Evolutionary conservation across 176 grass and related monocot species (phyloP).

Genomic region (Sorghum bicolor): Sorghum_bicolor_NCBIv3 NC_012879.2:10340001-10340500

Average conservation of each 20-base stretch:
- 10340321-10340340: conserved; percentile 84
- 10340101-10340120: conserved; percentile 17
- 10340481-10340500: conserved; percentile 70
- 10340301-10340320: conserved; percentile 88
- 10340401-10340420: background rate
- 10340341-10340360: conserved; percentile 64
- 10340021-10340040: conserved; percentile 73
- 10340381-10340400: background rate
- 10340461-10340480: conserved; percentile 89
- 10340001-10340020: conserved; percentile 83
- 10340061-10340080: conserved; percentile 87
- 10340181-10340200: background rate
- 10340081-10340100: conserved; percentile 58
- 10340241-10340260: background rate
- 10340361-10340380: background rate
- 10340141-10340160: conserved; percentile 7
- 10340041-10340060: conserved; percentile 81
- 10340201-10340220: background rate
- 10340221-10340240: background rate
- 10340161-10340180: background rate
- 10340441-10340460: conserved; percentile 67
- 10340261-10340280: conserved; percentile 13
- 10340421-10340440: background rate
- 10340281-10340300: conserved; percentile 49
- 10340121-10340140: conserved; percentile 16